These are phyloP conservation scores for Gymnopilus junonius DNA, from an alignment of 768 basidiomycete species.

Conservation along the genomic window DNA sequence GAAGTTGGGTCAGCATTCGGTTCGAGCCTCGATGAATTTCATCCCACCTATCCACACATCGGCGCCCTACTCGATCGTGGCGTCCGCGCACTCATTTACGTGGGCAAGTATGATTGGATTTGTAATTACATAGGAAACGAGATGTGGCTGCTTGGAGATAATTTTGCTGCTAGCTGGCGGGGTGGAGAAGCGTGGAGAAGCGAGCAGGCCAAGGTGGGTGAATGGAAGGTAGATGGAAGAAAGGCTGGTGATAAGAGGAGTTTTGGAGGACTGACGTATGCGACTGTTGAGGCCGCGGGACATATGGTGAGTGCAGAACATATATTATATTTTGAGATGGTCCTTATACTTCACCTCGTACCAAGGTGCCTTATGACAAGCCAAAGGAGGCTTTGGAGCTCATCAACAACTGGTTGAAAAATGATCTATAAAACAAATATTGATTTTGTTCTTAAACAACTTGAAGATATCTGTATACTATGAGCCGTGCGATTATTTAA, in stretches of 20 bases:
- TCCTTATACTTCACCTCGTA: neutral
- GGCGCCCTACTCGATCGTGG: conserved; percentile 72
- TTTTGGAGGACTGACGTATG: conserved; percentile 60
- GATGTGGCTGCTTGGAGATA: conserved; percentile 51
- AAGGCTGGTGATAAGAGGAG: conserved; percentile 39
- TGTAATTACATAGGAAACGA: conserved; percentile 80
- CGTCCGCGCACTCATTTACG: conserved; percentile 69
- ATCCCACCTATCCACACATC: conserved; percentile 58
- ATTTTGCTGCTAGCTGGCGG: conserved; percentile 62
- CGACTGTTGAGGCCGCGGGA: conserved; percentile 66
- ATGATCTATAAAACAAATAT: neutral
- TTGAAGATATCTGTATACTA: too few species aligned
- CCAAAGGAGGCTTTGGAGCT: neutral
- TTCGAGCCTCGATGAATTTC: conserved; percentile 43
- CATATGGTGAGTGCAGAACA: conserved; percentile 55
- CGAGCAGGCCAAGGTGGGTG: conserved; percentile 46
- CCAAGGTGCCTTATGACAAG: neutral
- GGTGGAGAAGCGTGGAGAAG: conserved; percentile 44
- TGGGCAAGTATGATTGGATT: conserved; percentile 72
- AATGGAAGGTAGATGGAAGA: conserved; percentile 61
- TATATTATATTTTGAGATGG: neutral
- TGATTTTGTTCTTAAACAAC: too few species aligned
- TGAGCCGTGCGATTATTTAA: too few species aligned
- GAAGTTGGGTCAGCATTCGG: conserved; percentile 53
- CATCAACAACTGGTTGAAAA: neutral